Base-by-base conservation (phyloP, 2,329 filamentous ascomycete species). In the Diaporthe capsici region DNA sequence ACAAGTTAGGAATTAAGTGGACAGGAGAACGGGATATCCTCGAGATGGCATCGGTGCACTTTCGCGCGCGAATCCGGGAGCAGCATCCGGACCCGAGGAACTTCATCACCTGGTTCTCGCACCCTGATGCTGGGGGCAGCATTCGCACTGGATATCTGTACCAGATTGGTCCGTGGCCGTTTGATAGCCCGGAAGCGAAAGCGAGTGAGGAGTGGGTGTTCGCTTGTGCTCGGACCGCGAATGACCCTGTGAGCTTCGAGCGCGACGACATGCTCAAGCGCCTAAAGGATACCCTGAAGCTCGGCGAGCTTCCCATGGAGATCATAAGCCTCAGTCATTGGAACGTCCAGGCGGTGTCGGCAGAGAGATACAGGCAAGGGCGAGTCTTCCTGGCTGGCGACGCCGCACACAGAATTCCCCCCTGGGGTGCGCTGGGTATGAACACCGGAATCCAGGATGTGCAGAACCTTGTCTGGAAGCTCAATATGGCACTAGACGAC, bases 381-480 rank as follows among this genome's bases (percentile, higher is more conserved):
- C 78, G 79, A 8, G 76, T 83, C 53, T 84, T 85, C 75, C 81
- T 85, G 31, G 80, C 82, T 6, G 84, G 84, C 15, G 84, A 85
- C 74, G 81, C 83, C 5, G 83, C 84, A 0, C 84, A 85, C 77
- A 78, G 78, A 37, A 80, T 83, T 49, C 83, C 83, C 25, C 83
- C 84, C 0, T 82, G 81, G 78, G 82, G 83, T 22, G 84, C 81
- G 8, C 79, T 84, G 4, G 84, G 84, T 4, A 77, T 82, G 72
- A 85, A 85, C 72, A 84, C 82, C 1, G 84, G 83, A 17, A 78
- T 85, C 4, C 82, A 84, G 74, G 84, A 85, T 72, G 82, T 80
- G 1, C 81, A 83, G 49, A 85, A 85, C 73, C 78, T 85, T 12
- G 79, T 81, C 4, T 85, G 84, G 84, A 85, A 85, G 74, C 78